phyloP scores from a whole-genome alignment of 1,284 basidiomycete species.

The Coriolopsis trogii region DNA sequence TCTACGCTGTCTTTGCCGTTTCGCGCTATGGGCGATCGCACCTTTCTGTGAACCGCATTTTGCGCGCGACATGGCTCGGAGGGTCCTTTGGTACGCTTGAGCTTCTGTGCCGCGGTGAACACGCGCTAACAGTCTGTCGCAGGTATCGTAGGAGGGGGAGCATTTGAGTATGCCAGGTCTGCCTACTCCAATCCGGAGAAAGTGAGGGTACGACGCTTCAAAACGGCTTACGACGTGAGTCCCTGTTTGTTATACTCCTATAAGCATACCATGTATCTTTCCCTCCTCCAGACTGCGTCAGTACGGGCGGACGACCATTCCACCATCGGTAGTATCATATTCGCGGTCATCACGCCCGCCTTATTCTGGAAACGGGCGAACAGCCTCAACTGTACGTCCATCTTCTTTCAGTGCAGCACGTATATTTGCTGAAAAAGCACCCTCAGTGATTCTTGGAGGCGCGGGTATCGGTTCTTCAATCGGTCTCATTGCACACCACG shows the following conservation, averaged over 20 bases:
- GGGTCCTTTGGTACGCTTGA: slow-evolving; percentile 52
- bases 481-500: slow-evolving; percentile 59
- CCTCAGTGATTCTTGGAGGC: slow-evolving; percentile 72
- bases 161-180: slow-evolving; percentile 47
- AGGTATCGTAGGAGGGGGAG: slow-evolving; percentile 46
- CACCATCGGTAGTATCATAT: slow-evolving; percentile 66
- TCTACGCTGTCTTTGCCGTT: slow-evolving; percentile 56
- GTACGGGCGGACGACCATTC: slow-evolving; percentile 69
- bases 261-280: background rate
- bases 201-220: slow-evolving; percentile 43
- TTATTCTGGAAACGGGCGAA: slow-evolving; percentile 68
- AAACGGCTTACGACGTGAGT: slow-evolving; percentile 58
- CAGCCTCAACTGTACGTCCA: slow-evolving; percentile 51
- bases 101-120: background rate
- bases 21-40: slow-evolving; percentile 54
- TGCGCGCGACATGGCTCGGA: slow-evolving; percentile 72
- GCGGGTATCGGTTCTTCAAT: slow-evolving; percentile 65
- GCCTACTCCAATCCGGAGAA: slow-evolving; percentile 43
- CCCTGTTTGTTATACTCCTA: background rate
- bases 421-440: background rate
- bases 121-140: slow-evolving; percentile 4
- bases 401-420: background rate
- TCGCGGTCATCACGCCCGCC: slow-evolving; percentile 63
- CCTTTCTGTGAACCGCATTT: slow-evolving; percentile 58
- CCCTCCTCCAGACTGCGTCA: slow-evolving; percentile 48